Conservation (phyloP, 306 rosid species). For the Hippophae gyantsensis region DNA sequence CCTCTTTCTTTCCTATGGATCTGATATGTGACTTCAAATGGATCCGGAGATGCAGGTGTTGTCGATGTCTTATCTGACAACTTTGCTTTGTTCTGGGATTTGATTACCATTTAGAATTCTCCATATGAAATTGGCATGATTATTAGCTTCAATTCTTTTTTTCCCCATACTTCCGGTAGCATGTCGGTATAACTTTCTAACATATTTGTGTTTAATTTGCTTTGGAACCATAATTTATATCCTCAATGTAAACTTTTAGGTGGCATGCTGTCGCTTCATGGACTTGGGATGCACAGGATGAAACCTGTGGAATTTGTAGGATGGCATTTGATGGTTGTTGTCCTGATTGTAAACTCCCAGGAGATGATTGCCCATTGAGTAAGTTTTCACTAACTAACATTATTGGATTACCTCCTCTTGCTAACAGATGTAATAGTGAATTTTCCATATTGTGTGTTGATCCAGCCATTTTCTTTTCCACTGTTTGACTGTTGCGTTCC, state of each 20-base stretch:
- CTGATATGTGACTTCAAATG: conserved; percentile 6
- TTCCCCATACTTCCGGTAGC: not conserved
- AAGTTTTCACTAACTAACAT: conserved; percentile 20
- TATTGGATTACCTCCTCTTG: conserved; percentile 1
- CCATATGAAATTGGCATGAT: not conserved
- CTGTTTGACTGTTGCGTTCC: too few relatives aligned
- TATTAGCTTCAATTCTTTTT: not conserved
- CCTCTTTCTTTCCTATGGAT: conserved; percentile 9
- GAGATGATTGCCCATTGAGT: conserved; percentile 88
- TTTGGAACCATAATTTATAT: not conserved
- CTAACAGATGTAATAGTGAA: too few relatives aligned
- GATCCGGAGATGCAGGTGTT: not conserved
- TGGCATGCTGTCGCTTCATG: conserved; percentile 90
- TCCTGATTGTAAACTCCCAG: conserved; percentile 86
- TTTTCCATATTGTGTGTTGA: not conserved
- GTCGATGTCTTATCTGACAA: not conserved
- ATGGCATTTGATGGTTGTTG: conserved; percentile 98
- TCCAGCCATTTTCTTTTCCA: not conserved
- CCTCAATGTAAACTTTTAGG: conserved; percentile 29
- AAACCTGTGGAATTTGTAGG: conserved; percentile 85
- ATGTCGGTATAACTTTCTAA: not conserved
- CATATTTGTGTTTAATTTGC: not conserved
- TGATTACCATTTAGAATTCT: not conserved
- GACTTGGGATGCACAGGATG: conserved; percentile 96
- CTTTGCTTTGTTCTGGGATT: not conserved